Evolutionary conservation across 441 rosid species (phyloP).

Genomic region (Viola pubescens): DNA sequence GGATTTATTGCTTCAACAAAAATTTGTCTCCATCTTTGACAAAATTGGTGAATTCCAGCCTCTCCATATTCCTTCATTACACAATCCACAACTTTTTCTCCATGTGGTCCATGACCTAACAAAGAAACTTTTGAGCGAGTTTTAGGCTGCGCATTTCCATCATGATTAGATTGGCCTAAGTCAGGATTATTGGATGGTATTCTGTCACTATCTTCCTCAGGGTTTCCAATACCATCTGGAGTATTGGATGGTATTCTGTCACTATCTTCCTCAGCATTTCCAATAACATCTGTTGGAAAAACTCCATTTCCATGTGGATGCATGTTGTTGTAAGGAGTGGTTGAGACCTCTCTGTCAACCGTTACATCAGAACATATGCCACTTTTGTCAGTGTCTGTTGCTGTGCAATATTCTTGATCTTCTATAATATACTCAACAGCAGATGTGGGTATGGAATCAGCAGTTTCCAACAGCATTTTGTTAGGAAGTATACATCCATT

Average conservation of each 20-base stretch:
- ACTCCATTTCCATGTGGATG: conserved; percentile 20
- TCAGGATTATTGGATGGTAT: conserved; percentile 21
- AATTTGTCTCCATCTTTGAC: conserved; percentile 90
- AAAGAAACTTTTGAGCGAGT: conserved; percentile 59
- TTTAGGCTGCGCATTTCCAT: conserved; percentile 27
- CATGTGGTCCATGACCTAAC: conserved; percentile 96
- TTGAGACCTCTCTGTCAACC: conserved; percentile 19
- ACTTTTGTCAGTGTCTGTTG: conserved; percentile 19
- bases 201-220: conserved; percentile 17
- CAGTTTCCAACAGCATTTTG: conserved; percentile 23
- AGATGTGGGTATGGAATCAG: conserved; percentile 6
- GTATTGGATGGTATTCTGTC: conserved; percentile 12
- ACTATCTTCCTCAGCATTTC: conserved; percentile 21
- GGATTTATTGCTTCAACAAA: conserved; percentile 78
- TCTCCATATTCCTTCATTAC: conserved; percentile 58
- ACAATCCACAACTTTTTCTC: conserved; percentile 74
- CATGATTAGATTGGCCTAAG: conserved; percentile 22
- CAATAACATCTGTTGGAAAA: conserved; percentile 22
- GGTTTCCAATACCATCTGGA: conserved; percentile 11
- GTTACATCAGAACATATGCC: conserved; percentile 18
- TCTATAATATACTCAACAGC: conserved; percentile 11
- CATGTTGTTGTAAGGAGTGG: conserved; percentile 14
- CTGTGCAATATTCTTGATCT: conserved; percentile 14
- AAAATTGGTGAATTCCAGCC: conserved; percentile 59
- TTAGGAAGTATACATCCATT: conserved; percentile 14